These are phyloP conservation scores for Marasmius tenuissimus DNA, from an alignment of 1,284 basidiomycete species.

Conservation along the genomic window DNA sequence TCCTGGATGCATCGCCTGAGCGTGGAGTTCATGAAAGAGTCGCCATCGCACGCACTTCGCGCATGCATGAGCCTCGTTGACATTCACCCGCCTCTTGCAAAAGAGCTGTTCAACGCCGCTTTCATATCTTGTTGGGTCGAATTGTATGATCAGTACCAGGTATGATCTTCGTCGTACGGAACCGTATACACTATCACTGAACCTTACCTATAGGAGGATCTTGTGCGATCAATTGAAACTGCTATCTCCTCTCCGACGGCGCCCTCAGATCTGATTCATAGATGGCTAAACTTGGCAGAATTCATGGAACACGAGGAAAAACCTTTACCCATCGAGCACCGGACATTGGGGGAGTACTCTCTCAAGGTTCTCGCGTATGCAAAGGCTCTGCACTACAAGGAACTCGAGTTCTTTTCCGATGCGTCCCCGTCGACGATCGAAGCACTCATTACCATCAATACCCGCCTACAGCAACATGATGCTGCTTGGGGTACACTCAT, in stretches of 20 bases:
- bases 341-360: conserved; percentile 92
- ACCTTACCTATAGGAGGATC: conserved; percentile 70
- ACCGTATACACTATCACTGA: not conserved
- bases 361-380: conserved; percentile 95
- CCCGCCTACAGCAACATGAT: conserved; percentile 94
- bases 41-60: conserved; percentile 94
- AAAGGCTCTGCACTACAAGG: conserved; percentile 98
- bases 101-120: conserved; percentile 97
- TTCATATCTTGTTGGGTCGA: conserved; percentile 99
- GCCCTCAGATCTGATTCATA: conserved; percentile 92
- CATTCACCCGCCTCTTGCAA: conserved; percentile 88
- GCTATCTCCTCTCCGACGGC: conserved; percentile 83
- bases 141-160: conserved; percentile 95
- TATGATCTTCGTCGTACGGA: conserved; percentile 29
- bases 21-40: conserved; percentile 97
- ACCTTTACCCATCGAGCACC: conserved; percentile 90
- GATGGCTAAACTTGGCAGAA: conserved; percentile 94
- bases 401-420: conserved; percentile 95
- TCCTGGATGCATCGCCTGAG: conserved; percentile 96
- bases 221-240: conserved; percentile 87
- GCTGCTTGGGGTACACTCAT: conserved; percentile 94
- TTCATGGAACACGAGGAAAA: conserved; percentile 99
- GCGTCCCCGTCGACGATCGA: conserved; percentile 89
- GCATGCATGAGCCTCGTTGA: conserved; percentile 96
- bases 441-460: conserved; percentile 96